A percentile compares a stretch with the other conserved stretches of the same genome.
Conservation (phyloP, 176 grass and related monocot genomes). For the Triticum aestivum region IWGSC_CS_RefSeq_v2.1 NC_057800.1:724811733-724812232, state of each 20-base stretch:
- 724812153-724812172: slow-evolving; percentile 87
- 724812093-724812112: slow-evolving; percentile 90
- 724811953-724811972: background rate
- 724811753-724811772: background rate
- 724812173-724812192: slow-evolving; percentile 73
- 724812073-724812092: slow-evolving; percentile 94
- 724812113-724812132: slow-evolving; percentile 92
- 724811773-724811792: background rate
- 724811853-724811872: slow-evolving; percentile 77
- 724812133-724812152: slow-evolving; percentile 79
- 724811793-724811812: background rate
- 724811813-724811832: background rate
- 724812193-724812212: slow-evolving; percentile 65
- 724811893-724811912: slow-evolving; percentile 95
- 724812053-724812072: slow-evolving; percentile 92
- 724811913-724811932: slow-evolving; percentile 95
- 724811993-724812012: background rate
- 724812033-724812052: slow-evolving; percentile 68
- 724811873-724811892: slow-evolving; percentile 96
- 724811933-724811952: background rate
- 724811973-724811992: background rate
- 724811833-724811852: slow-evolving; percentile 8
- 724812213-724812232: slow-evolving; percentile 62
- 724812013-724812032: background rate
- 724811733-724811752: background rate